Conservation (phyloP, 139 green algal genomes). For the Microglena sp. region DNA sequence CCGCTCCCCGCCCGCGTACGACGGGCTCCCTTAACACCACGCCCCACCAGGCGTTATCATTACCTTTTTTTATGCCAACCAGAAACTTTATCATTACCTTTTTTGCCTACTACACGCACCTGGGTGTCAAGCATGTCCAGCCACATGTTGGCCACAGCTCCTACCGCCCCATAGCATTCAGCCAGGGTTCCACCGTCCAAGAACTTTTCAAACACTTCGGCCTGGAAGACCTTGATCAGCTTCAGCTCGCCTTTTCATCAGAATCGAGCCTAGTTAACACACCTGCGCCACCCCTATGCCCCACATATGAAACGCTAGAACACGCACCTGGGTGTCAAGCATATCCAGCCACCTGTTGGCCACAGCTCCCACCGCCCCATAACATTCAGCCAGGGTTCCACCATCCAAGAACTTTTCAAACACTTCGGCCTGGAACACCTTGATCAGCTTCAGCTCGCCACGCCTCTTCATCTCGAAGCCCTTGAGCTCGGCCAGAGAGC, state of each 20-base stretch:
- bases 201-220: slow-evolving; percentile 90
- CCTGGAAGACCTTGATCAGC: slow-evolving; percentile 98
- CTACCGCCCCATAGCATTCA: slow-evolving; percentile 88
- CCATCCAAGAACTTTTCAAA: slow-evolving; percentile 92
- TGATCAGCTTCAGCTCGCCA: slow-evolving; percentile 98
- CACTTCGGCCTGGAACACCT: slow-evolving; percentile 92
- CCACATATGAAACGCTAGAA: too few species aligned
- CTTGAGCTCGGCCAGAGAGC: slow-evolving; percentile 90
- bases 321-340: slow-evolving; percentile 73
- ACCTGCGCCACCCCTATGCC: too few species aligned
- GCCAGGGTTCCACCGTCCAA: slow-evolving; percentile 70
- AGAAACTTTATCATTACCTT: neutral
- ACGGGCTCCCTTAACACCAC: too few species aligned
- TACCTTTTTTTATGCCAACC: neutral
- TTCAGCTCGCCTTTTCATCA: slow-evolving; percentile 98
- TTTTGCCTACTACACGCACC: slow-evolving; percentile 16
- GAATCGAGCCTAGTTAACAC: too few species aligned
- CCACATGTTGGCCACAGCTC: slow-evolving; percentile 85
- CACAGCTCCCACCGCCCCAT: slow-evolving; percentile 79
- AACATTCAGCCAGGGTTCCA: slow-evolving; percentile 77
- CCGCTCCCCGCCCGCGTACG: too few species aligned
- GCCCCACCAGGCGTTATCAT: too few species aligned
- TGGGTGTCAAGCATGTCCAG: slow-evolving; percentile 94
- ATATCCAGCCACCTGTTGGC: slow-evolving; percentile 95
- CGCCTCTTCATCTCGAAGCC: slow-evolving; percentile 92